phyloP scores from a whole-genome alignment of 176 grass and related monocot species.

The Areca catechu region DNA sequence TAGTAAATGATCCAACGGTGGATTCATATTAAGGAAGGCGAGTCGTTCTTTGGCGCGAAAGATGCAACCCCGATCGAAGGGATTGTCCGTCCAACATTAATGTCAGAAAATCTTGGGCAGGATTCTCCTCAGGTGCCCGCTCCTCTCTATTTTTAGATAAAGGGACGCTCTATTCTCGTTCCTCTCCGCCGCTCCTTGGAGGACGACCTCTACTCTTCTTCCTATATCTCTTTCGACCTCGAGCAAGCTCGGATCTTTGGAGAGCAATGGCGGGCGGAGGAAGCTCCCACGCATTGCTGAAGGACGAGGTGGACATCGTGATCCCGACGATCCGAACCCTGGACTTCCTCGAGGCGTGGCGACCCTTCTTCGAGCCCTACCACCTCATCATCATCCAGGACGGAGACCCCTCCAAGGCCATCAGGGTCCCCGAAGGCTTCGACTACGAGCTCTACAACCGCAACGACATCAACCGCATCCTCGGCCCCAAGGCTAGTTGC shows the following conservation, averaged over 20 bases:
- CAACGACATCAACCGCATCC: constrained; percentile 98
- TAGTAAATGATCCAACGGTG: too few species aligned
- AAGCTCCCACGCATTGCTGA: constrained; percentile 31
- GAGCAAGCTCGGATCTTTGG: too few species aligned
- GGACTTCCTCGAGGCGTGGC: constrained; percentile 86
- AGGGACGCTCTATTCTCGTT: not conserved
- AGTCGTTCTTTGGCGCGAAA: too few species aligned
- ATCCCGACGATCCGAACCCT: constrained; percentile 86
- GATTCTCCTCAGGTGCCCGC: too few species aligned
- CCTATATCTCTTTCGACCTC: too few species aligned
- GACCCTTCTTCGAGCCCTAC: constrained; percentile 83
- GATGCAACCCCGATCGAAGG: too few species aligned
- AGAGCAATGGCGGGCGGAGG: too few species aligned
- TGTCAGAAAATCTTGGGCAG: too few species aligned
- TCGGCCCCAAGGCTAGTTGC: constrained; percentile 78
- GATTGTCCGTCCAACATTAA: too few species aligned
- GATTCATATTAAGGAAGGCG: too few species aligned
- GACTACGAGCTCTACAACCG: constrained; percentile 99
- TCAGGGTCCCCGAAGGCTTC: constrained; percentile 73
- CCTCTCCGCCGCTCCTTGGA: not conserved
- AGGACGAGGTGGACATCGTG: constrained; percentile 86
- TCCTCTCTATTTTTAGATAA: too few species aligned
- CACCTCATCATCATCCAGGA: constrained; percentile 96
- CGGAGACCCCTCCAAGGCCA: constrained; percentile 56
- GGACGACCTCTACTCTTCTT: not conserved